Evolutionary conservation across 345 rosid genomes (phyloP), one percentile per base, ranked within the genome.

Genomic region (Chamaenerion angustifolium): DNA sequence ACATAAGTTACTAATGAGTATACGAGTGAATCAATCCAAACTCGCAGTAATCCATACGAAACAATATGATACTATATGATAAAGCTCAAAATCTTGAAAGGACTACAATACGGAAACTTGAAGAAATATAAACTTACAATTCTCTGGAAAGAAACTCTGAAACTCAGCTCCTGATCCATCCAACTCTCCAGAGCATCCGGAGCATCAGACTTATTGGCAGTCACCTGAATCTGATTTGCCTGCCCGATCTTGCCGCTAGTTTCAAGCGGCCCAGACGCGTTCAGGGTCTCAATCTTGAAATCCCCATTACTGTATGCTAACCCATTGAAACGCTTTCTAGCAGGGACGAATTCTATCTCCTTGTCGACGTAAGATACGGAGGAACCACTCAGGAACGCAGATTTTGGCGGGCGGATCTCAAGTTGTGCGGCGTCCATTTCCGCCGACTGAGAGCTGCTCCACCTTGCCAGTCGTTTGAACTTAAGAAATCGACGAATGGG

Each of bases 261-360:
- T 55, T 68, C 63, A 53, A 63, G 56, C 37, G 37, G 56, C 42
- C 64, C 35, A 64, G 56, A 48, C n/a, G 87, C 79, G 59, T 86
- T 86, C 58, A 83, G 60, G 13, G 92, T 86, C 69, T 86, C 94
- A 23, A 86, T 66, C 71, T 67, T 68, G 59, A 86, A 90, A 80
- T 76, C 80, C 5, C 76, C 74, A 37, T 23, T 4, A 2, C 63
- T 48, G 37, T 47, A 68, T 4, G 52, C 63, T 51, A 77, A 63
- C 10, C 79, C 93, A 8, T 42, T 51, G 40, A 64, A 79, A 16
- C 67, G 71, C 51, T 77, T 85, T 31, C 80, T 77, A 2, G 88
- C 87, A 1, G 68, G 95, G 8, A 73, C 82, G 55, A 89, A 82
- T 67, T 72, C 75, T 51, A 85, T 76, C 71, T 52, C 77, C 16